Percentiles rank a stretch among this genome's conserved stretches.
These are phyloP conservation scores for Tricholoma matsutake DNA, from an alignment of 768 basidiomycete genomes.

Conservation along the genomic window DNA sequence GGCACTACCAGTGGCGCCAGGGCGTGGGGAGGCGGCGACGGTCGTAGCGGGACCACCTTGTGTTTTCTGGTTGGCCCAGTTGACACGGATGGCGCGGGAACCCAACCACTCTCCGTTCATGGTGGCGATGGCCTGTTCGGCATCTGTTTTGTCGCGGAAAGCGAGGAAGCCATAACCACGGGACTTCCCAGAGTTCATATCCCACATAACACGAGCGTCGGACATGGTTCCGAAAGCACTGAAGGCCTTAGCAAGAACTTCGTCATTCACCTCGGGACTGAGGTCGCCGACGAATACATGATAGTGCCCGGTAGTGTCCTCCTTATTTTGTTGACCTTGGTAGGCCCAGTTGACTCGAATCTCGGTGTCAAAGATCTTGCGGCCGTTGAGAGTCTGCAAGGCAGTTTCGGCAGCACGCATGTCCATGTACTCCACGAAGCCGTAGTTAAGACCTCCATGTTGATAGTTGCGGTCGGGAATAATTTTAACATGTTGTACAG, in stretches of 20 bases:
- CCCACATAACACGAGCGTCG: conserved; percentile 99
- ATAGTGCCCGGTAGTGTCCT: conserved; percentile 96
- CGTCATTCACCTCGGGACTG: conserved; percentile 97
- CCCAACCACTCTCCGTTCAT: conserved; percentile 99
- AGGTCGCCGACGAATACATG: conserved; percentile 99
- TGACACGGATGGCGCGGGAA: conserved; percentile 96
- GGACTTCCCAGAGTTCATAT: conserved; percentile 99
- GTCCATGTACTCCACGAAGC: conserved; percentile 98
- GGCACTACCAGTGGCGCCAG: conserved; percentile 52
- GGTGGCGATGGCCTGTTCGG: conserved; percentile 97
- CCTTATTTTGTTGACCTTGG: conserved; percentile 97
- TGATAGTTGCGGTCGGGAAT: conserved; percentile 99
- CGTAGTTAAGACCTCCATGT: conserved; percentile 98
- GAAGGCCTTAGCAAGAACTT: conserved; percentile 95
- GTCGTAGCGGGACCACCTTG: conserved; percentile 54
- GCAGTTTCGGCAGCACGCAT: conserved; percentile 99
- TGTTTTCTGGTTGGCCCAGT: conserved; percentile 99
- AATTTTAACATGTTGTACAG: conserved; percentile 99
- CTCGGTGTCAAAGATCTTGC: conserved; percentile 99
- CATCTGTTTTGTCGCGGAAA: conserved; percentile 98
- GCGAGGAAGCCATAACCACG: conserved; percentile 98
- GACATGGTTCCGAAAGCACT: conserved; percentile 94
- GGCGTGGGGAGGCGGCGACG: conserved; percentile 37
- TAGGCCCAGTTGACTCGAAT: conserved; percentile 99
- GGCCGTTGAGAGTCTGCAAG: conserved; percentile 96